Conservation (phyloP, 2,329 filamentous ascomycete genomes). For the Magnaporthiopsis incrustans region DNA sequence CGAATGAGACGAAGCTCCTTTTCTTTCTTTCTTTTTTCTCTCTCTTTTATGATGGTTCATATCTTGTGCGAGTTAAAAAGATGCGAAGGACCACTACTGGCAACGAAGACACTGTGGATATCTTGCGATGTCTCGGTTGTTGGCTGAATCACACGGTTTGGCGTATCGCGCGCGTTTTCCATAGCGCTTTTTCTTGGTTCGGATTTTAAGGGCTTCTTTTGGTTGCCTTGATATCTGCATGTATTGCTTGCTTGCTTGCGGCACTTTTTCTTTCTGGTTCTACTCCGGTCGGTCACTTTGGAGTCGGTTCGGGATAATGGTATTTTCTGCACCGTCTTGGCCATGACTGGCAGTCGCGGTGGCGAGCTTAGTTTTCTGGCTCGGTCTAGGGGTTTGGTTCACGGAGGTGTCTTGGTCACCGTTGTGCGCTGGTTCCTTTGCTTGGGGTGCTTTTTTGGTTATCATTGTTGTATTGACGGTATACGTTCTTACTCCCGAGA, state of each 20-base stretch:
- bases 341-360: background rate
- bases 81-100: background rate
- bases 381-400: background rate
- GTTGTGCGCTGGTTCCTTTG: background rate
- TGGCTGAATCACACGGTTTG: background rate
- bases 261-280: background rate
- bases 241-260: background rate
- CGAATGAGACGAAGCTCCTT: background rate
- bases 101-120: background rate
- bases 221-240: background rate
- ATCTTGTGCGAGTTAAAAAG: background rate
- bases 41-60: background rate
- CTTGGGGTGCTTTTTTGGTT: background rate
- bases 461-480: background rate
- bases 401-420: background rate
- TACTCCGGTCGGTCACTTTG: background rate
- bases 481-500: background rate
- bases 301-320: background rate
- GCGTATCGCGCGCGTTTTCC: background rate
- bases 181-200: background rate
- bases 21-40: background rate
- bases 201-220: background rate
- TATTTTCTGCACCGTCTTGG: background rate
- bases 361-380: background rate
- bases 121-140: background rate